Evolutionary conservation across 1,139 yeast genomes (phyloP).

Genomic region (Hansenula lynferdii): DNA sequence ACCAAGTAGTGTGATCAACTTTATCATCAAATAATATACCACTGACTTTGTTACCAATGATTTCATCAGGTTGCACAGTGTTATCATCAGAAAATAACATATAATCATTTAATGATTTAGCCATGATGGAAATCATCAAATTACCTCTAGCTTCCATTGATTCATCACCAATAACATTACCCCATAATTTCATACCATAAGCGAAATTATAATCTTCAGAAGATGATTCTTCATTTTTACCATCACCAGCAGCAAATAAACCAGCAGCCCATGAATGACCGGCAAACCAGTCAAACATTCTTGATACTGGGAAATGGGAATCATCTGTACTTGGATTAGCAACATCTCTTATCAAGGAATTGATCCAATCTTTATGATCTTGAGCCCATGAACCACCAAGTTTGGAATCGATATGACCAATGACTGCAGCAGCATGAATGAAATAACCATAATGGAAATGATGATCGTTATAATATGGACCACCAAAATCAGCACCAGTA

Average conservation of each 20-base stretch:
- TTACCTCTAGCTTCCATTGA: constrained; percentile 72
- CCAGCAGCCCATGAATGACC: constrained; percentile 92
- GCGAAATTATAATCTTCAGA: constrained; percentile 80
- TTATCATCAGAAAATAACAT: constrained; percentile 55
- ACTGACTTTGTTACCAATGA: constrained; percentile 60
- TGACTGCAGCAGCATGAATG: constrained; percentile 73
- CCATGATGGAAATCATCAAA: constrained; percentile 63
- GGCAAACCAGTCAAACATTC: constrained; percentile 75
- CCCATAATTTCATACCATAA: constrained; percentile 83
- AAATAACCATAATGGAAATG: constrained; percentile 81
- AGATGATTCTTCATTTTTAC: constrained; percentile 75
- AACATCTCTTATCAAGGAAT: constrained; percentile 64
- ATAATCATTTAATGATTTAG: constrained; percentile 58
- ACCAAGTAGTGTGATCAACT: constrained; percentile 53
- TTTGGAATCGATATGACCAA: constrained; percentile 58
- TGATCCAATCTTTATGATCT: constrained; percentile 63
- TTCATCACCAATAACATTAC: constrained; percentile 59
- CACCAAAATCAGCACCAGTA: constrained; percentile 55
- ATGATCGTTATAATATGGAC: constrained; percentile 71
- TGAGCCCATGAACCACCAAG: constrained; percentile 63
- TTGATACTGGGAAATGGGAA: constrained; percentile 64
- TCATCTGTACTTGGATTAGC: constrained; percentile 67
- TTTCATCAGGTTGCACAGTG: constrained; percentile 50
- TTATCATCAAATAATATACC: constrained; percentile 69
- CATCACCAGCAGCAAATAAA: constrained; percentile 62